phyloP scores from a whole-genome alignment of 2,329 filamentous ascomycete species.

The Tolypocladium cylindrosporum region DNA sequence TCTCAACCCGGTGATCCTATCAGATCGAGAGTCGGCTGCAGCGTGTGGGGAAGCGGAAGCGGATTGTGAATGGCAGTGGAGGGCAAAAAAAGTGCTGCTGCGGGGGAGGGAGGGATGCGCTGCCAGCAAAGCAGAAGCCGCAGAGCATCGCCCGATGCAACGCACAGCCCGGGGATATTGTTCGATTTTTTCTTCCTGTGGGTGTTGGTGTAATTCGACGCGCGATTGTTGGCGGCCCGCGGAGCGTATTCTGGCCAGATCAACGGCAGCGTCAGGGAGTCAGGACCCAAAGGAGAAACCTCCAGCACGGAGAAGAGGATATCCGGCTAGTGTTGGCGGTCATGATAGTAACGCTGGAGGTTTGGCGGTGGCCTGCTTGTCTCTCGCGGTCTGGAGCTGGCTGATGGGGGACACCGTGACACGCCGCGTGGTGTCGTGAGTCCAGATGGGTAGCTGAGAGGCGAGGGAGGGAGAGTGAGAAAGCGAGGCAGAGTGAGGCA shows the following conservation, averaged over 20 bases:
- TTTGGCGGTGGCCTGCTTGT: background rate
- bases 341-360: constrained; percentile 14
- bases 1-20: constrained; percentile 10
- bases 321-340: constrained; percentile 24
- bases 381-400: background rate
- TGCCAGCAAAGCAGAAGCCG: constrained; percentile 1
- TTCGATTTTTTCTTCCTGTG: background rate
- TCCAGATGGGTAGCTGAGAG: background rate
- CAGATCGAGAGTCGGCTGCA: constrained; percentile 7
- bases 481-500: background rate
- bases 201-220: background rate
- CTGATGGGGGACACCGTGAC: background rate
- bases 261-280: constrained; percentile 22
- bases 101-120: background rate
- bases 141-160: background rate
- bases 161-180: background rate
- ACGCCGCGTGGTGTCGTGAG: background rate
- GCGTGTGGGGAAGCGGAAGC: constrained; percentile 14
- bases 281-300: constrained; percentile 27
- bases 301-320: constrained; percentile 29
- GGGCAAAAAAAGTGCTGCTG: background rate
- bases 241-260: background rate
- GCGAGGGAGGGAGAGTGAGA: background rate
- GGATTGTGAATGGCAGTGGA: background rate
- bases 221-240: background rate